phyloP scores from a whole-genome alignment of 371 early-diverging fungal species.

The Rhizopus sp. region DNA sequence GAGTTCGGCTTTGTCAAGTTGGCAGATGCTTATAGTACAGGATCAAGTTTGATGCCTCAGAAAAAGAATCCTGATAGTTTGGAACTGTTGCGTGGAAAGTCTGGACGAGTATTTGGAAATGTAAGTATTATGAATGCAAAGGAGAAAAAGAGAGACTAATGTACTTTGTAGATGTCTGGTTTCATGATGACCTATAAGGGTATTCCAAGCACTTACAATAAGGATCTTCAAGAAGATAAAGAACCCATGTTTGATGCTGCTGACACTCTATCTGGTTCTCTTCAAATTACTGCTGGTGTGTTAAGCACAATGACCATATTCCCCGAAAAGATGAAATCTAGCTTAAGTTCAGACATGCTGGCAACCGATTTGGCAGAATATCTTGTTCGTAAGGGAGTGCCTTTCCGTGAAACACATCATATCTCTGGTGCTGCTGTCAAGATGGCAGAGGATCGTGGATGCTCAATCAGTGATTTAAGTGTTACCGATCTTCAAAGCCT shows the following conservation, averaged over 20 bases:
- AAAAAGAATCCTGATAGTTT: conserved; percentile 98
- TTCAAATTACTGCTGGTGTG: conserved; percentile 91
- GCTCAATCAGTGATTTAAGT: conserved; percentile 68
- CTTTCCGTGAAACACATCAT: conserved; percentile 98
- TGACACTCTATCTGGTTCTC: conserved; percentile 84
- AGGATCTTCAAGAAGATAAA: conserved; percentile 98
- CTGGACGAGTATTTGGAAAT: conserved; percentile 93
- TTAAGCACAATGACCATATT: conserved; percentile 84
- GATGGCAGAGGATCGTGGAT: conserved; percentile 84
- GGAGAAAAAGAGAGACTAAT: neutral
- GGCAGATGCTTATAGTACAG: conserved; percentile 97
- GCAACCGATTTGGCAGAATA: conserved; percentile 98
- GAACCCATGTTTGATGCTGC: conserved; percentile 96
- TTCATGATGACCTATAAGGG: conserved; percentile 98
- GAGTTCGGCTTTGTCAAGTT: conserved; percentile 94
- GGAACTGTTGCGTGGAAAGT: conserved; percentile 95
- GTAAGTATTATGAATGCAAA: conserved; percentile 37
- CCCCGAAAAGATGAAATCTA: conserved; percentile 72
- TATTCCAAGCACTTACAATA: conserved; percentile 96
- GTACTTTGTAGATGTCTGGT: conserved; percentile 73
- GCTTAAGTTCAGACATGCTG: conserved; percentile 90
- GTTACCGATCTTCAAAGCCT: conserved; percentile 80
- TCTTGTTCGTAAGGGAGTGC: conserved; percentile 89
- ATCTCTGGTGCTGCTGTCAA: conserved; percentile 95
- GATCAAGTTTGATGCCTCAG: conserved; percentile 97